Evolutionary conservation across 2,329 filamentous ascomycete genomes (phyloP).

Genomic region (Pleurostoma richardsiae): DNA sequence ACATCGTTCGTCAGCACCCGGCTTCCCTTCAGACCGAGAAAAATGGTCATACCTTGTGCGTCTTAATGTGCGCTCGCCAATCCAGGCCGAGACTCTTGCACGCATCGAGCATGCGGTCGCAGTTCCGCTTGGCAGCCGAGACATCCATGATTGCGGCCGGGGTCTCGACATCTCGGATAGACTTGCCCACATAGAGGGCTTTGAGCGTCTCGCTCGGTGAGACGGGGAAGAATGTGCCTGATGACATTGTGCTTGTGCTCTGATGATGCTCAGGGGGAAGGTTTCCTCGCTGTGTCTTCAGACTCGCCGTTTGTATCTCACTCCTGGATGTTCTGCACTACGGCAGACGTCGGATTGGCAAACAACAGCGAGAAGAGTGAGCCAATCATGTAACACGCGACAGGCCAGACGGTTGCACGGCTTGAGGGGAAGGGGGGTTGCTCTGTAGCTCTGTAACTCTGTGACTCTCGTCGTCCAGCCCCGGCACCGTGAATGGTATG

Average conservation of each 20-base stretch:
- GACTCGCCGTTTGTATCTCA: too few relatives aligned
- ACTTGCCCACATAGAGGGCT: constrained; percentile 51
- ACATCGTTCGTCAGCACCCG: neutral
- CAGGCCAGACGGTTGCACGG: too few relatives aligned
- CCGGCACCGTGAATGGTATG: too few relatives aligned
- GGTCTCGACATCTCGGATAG: constrained; percentile 54
- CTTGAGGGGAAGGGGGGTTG: too few relatives aligned
- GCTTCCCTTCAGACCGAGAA: neutral
- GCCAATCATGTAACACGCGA: too few relatives aligned
- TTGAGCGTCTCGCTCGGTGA: constrained; percentile 28
- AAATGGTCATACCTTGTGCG: constrained; percentile 60
- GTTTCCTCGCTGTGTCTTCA: too few relatives aligned
- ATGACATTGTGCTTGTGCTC: neutral
- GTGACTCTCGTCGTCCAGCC: too few relatives aligned
- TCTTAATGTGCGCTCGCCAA: constrained; percentile 78
- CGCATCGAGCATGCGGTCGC: constrained; percentile 64
- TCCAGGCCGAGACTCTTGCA: constrained; percentile 52
- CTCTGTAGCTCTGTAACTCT: too few relatives aligned
- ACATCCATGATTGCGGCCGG: constrained; percentile 67
- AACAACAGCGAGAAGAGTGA: too few relatives aligned
- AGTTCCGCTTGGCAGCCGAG: constrained; percentile 62
- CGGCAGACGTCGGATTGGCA: too few relatives aligned
- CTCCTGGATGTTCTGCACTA: too few relatives aligned
- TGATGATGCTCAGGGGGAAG: neutral
- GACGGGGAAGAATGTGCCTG: neutral